phyloP scores from a whole-genome alignment of 495 filamentous ascomycete genomes.

The Sordaria brevicollis region DNA sequence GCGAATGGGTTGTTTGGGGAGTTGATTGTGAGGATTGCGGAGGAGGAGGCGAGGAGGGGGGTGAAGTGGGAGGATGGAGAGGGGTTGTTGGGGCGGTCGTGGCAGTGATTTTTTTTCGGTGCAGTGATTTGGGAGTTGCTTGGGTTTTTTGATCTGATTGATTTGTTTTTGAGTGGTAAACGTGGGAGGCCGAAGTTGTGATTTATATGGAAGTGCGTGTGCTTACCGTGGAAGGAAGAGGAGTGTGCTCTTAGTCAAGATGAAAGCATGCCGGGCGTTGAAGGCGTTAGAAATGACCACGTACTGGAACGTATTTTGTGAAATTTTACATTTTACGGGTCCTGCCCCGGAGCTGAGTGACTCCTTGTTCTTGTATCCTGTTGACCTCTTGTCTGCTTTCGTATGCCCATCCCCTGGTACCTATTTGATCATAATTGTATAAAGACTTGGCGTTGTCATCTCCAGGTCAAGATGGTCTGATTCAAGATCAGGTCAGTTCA shows the following conservation, averaged over 20 bases:
- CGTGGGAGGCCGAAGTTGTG: not conserved
- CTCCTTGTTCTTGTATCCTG: too few species aligned
- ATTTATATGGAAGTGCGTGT: not conserved
- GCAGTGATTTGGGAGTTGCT: not conserved
- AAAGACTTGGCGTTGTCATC: not conserved
- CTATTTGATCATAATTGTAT: not conserved
- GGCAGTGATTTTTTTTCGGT: constrained; percentile 12
- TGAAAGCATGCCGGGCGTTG: not conserved
- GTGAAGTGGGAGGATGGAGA: constrained; percentile 2
- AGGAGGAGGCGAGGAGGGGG: constrained; percentile 17
- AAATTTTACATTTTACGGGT: too few species aligned
- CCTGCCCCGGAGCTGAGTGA: too few species aligned
- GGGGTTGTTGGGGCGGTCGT: constrained; percentile 18
- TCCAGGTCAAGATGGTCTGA: not conserved
- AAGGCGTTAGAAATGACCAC: not conserved
- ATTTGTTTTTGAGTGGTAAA: too few species aligned
- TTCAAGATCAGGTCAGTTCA: not conserved
- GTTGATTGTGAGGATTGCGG: constrained; percentile 38
- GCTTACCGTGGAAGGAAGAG: not conserved
- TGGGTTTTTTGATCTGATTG: not conserved
- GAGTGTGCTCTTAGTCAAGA: not conserved
- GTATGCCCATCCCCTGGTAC: not conserved
- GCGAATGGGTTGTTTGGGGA: constrained; percentile 61
- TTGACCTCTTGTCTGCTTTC: not conserved
- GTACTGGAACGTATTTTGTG: not conserved